Base-by-base conservation (phyloP, 805 yeast species). In the Candida vaughaniae region DNA sequence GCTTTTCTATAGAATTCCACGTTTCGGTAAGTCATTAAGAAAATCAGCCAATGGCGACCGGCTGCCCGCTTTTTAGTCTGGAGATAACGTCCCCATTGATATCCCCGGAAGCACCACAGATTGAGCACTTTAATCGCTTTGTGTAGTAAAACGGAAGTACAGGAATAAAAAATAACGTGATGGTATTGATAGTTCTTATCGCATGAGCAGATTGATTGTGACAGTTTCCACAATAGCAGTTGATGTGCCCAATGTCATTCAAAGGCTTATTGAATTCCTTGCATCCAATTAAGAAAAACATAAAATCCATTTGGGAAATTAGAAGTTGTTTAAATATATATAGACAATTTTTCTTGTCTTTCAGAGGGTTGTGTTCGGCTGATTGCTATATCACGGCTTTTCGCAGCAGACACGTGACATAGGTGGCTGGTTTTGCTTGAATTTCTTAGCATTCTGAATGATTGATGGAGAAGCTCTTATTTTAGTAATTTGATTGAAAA, bases 121-220 rank as follows among this genome's bases (percentile, higher is more conserved):
- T 72, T 1, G 64, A 54, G 46, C 83, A 77, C 33, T 62, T 71
- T 31, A 76, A 48, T 41, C 75, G 69, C 48, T 75, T 77, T 14
- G 73, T 66, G 65, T 70, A 71, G 50, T 67, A 73, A 28, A 77
- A 54, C 3, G 83, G 83, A 3, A 77, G 45, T 10, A 77, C 48
- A 1, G 83, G 83, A 19, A 77, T 58, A 47, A 74, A 77, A 64
- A 75, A 77, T 7, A 77, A 35, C 0, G 80, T 65, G 25, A 79
- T 64, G 51, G 77, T 73, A 47, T 77, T 75, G 45, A 69, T 71
- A 31, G 78, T 62, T 43, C 77, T 70, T 7, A 76, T 61, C 0
- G 82, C 77, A 35, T 60, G 55, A 3, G 77, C 84, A 18, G 76
- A 62, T 39, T 65, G 64, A 51, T 79, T 79, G 48, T 77, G 81